phyloP scores from a whole-genome alignment of 306 rosid species.

The Lathyrus oleraceus region DNA sequence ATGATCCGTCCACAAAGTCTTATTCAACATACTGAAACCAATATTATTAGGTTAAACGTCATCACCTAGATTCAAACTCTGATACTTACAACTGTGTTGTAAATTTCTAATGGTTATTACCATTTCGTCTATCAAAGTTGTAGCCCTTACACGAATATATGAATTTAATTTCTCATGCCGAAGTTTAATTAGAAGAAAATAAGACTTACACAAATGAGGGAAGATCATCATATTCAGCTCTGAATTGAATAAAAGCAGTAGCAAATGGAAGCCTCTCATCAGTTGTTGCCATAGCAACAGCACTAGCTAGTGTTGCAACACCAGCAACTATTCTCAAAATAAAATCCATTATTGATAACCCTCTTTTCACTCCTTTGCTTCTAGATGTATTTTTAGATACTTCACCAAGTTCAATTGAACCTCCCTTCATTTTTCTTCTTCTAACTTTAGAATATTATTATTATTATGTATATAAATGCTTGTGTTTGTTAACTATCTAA shows the following conservation, averaged over 20 bases:
- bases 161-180: not conserved
- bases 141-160: too few relatives aligned
- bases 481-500: not conserved
- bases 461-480: not conserved
- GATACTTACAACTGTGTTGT: too few relatives aligned
- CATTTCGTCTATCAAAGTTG: too few relatives aligned
- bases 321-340: constrained; percentile 45
- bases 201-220: constrained; percentile 55
- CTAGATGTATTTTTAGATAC: constrained; percentile 11
- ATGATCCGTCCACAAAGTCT: too few relatives aligned
- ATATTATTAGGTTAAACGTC: too few relatives aligned
- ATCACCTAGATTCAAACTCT: too few relatives aligned
- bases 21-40: too few relatives aligned
- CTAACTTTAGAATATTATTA: too few relatives aligned
- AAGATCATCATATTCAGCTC: constrained; percentile 52
- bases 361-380: constrained; percentile 39
- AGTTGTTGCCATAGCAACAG: constrained; percentile 46
- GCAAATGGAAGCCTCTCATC: constrained; percentile 49
- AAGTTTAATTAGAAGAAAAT: not conserved
- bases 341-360: constrained; percentile 50
- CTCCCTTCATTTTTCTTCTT: constrained; percentile 28
- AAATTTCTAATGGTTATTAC: too few relatives aligned
- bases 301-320: constrained; percentile 43
- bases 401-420: constrained; percentile 35
- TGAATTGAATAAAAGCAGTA: constrained; percentile 44